Evolutionary conservation across 371 early-diverging fungal species (phyloP).

Genomic region (Paraphysoderma sedebokerense): DNA sequence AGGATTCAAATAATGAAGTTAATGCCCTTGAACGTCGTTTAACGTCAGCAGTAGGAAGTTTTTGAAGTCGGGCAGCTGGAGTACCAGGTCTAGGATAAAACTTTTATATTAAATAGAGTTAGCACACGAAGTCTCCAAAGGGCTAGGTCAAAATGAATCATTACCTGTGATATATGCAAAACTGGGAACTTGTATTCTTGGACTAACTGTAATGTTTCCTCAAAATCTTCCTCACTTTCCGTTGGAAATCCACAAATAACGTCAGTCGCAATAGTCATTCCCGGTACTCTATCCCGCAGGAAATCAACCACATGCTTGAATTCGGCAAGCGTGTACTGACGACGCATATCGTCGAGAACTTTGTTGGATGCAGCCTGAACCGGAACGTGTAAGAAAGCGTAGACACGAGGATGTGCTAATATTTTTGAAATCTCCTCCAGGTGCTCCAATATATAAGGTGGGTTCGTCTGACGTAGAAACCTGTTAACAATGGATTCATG

Average conservation of each 20-base stretch:
- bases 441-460: slow-evolving; percentile 34
- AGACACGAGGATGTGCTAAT: slow-evolving; percentile 22
- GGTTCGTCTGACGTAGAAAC: slow-evolving; percentile 15
- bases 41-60: slow-evolving; percentile 14
- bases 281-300: slow-evolving; percentile 9
- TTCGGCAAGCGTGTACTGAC: slow-evolving; percentile 21
- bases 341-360: slow-evolving; percentile 25
- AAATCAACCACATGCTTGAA: slow-evolving; percentile 16
- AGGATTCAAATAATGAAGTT: slow-evolving; percentile 21
- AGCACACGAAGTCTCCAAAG: no score
- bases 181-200: slow-evolving; percentile 16
- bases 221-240: slow-evolving; percentile 24
- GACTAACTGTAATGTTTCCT: slow-evolving; percentile 17
- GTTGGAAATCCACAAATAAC: slow-evolving; percentile 32
- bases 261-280: slow-evolving; percentile 24
- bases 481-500: neutral
- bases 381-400: slow-evolving; percentile 29
- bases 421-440: slow-evolving; percentile 22
- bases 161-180: slow-evolving; percentile 25
- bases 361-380: slow-evolving; percentile 21
- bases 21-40: slow-evolving; percentile 18
- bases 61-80: slow-evolving; percentile 24
- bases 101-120: no score
- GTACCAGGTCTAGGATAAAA: slow-evolving; percentile 35
- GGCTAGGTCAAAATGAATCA: no score